Evolutionary conservation across 495 filamentous ascomycete species (phyloP).

Genomic region (Halenospora varia): DNA sequence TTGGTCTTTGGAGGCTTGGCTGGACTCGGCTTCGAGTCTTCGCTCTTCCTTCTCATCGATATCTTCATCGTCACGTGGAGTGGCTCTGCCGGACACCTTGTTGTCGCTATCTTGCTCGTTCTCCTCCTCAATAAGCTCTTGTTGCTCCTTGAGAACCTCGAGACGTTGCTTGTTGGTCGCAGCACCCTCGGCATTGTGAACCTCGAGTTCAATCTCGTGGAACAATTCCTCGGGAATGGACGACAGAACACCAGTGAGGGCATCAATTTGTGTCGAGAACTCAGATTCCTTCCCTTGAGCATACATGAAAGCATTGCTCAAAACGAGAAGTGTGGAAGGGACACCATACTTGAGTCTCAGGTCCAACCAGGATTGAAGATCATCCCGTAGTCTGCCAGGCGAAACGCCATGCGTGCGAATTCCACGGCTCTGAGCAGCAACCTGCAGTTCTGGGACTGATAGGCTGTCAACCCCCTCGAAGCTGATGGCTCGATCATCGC

Average conservation of each 20-base stretch:
- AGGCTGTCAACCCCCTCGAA: conserved; percentile 93
- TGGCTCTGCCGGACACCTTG: conserved; percentile 64
- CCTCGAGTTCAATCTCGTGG: conserved; percentile 99
- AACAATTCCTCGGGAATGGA: conserved; percentile 97
- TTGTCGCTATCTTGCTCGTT: conserved; percentile 82
- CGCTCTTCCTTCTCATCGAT: conserved; percentile 59
- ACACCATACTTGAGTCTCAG: conserved; percentile 89
- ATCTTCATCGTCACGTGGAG: conserved; percentile 79
- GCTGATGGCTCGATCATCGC: conserved; percentile 90
- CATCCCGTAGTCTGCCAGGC: conserved; percentile 81
- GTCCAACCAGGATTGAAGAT: conserved; percentile 92
- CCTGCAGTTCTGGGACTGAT: conserved; percentile 89
- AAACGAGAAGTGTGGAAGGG: conserved; percentile 88
- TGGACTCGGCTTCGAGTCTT: conserved; percentile 22
- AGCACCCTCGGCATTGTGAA: conserved; percentile 93
- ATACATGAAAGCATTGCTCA: conserved; percentile 98
- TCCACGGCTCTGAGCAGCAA: conserved; percentile 83
- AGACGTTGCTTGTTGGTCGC: conserved; percentile 98
- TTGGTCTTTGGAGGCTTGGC: conserved; percentile 15
- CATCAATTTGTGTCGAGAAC: conserved; percentile 87
- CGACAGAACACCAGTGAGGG: conserved; percentile 84
- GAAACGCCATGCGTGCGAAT: conserved; percentile 89
- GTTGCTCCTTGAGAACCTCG: conserved; percentile 98
- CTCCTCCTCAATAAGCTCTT: conserved; percentile 97
- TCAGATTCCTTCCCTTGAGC: conserved; percentile 83